phyloP scores from a whole-genome alignment of 768 basidiomycete genomes.

The Auricularia sp. region DNA sequence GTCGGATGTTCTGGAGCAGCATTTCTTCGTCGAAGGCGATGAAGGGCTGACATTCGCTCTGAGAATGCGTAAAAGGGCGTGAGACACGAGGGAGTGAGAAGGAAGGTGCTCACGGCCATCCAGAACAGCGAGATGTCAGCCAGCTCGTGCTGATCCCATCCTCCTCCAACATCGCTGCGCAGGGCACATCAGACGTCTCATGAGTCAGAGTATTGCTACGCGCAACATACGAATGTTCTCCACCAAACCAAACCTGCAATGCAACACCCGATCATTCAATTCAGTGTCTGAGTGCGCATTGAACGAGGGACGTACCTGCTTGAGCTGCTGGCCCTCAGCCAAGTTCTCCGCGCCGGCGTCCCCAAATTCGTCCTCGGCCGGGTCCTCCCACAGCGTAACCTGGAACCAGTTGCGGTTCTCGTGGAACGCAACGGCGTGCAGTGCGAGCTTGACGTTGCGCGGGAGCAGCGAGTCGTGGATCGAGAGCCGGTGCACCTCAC shows the following conservation, averaged over 20 bases:
- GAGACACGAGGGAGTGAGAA: too few relatives aligned
- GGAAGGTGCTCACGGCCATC: conserved; percentile 13
- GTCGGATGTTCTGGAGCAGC: background rate
- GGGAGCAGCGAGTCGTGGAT: conserved; percentile 9
- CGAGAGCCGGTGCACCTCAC: background rate
- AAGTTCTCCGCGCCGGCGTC: background rate
- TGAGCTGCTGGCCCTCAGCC: conserved; percentile 4
- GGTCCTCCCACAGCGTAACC: conserved; percentile 13
- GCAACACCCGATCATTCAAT: too few relatives aligned
- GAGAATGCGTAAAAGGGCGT: too few relatives aligned
- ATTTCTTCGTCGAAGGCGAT: conserved; percentile 1
- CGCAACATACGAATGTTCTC: conserved; percentile 11
- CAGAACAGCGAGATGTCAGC: conserved; percentile 14
- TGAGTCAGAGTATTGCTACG: too few relatives aligned
- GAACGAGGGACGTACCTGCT: too few relatives aligned
- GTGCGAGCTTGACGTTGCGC: conserved; percentile 12
- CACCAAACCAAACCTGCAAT: conserved; percentile 22
- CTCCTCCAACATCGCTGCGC: conserved; percentile 11
- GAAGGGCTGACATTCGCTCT: conserved; percentile 1
- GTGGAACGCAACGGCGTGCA: conserved; percentile 20
- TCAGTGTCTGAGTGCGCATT: too few relatives aligned
- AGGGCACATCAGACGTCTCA: too few relatives aligned
- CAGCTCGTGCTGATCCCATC: conserved; percentile 12
- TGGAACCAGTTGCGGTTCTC: conserved; percentile 18
- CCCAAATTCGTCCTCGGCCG: background rate